Evolutionary conservation across 495 filamentous ascomycete species (phyloP), one percentile per base, ranked within the genome.

Genomic region (Patellaria atrata): DNA sequence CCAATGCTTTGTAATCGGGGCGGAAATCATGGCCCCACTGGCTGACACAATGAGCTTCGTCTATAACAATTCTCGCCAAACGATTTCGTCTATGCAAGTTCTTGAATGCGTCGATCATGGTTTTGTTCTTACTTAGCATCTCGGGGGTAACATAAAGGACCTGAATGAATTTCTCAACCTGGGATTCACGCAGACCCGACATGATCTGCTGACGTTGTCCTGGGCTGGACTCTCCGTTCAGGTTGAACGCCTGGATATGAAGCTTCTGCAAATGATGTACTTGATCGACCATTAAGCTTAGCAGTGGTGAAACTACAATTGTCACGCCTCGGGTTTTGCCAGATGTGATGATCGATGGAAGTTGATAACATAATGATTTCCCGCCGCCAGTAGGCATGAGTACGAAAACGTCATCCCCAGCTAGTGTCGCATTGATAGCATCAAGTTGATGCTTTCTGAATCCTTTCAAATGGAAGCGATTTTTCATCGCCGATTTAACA

Each of bases 1-100:
- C 83, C 1, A 99, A 63, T 22, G 73, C 62, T 51, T 92, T 92
- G 58, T 99, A 99, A 54, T 96, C 91, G 0, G 86, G 87, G 19
- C 91, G 78, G 52, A 99, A 99, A 54, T 99, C 89, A 48, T 99
- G 89, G 9, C 89, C 89, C 89, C 89, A 99, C 56, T 96, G 83
- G 55, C 87, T 94, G 15, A 99, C 87, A 54, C 89, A 99, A 53
- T 99, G 89, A 11, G 89, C 89, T 56, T 99, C 89, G 43, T 99
- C 89, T 30, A 99, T 89, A 21, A 96, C 91, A 32, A 99, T 72
- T 22, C 89, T 73, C 7, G 89, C 89, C 9, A 99, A 70, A 39
- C 70, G 78, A 5, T 63, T 56, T 18, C 71, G 70, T 12, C 43
- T 43, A 41, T 89, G 65, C 13, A 99, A 68, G 5, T 58, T 55